Percentiles rank a stretch among this genome's conserved stretches.
Conservation (phyloP, 73 alveolate genomes). For the Paramecium primaurelia region DNA sequence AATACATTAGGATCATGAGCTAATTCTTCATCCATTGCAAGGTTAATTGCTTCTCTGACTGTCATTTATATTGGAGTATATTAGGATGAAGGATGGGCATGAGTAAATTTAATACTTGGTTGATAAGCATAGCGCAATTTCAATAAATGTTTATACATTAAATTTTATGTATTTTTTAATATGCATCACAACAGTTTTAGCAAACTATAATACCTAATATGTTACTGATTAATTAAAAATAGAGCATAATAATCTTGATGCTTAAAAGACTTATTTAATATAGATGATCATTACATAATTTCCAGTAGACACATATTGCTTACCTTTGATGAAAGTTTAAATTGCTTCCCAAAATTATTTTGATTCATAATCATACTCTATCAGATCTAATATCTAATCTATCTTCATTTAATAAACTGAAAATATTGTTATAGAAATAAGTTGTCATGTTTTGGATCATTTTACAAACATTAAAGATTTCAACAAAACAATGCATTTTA, state of each 20-base stretch:
- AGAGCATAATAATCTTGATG: neutral
- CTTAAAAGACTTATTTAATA: neutral
- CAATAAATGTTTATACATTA: neutral
- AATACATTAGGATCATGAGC: constrained; percentile 83
- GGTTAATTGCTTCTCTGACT: constrained; percentile 85
- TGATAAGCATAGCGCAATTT: neutral
- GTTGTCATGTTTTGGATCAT: neutral
- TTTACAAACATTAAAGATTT: neutral
- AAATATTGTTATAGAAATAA: neutral
- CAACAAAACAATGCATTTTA: constrained; percentile 1
- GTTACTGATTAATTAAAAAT: neutral
- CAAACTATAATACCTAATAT: neutral
- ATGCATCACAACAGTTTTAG: neutral
- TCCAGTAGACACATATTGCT: neutral
- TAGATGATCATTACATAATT: neutral
- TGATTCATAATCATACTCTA: neutral
- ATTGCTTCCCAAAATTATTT: neutral
- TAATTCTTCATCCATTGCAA: constrained; percentile 89
- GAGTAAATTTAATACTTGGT: constrained; percentile 1
- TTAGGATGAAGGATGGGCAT: neutral
- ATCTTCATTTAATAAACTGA: neutral
- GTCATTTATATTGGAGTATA: constrained; percentile 60
- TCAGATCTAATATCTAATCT: neutral
- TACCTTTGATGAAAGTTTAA: neutral
- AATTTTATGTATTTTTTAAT: neutral